These are phyloP conservation scores for Rhododendron williamsianum DNA, from an alignment of 148 eudicot species.

Conservation along the genomic window DNA sequence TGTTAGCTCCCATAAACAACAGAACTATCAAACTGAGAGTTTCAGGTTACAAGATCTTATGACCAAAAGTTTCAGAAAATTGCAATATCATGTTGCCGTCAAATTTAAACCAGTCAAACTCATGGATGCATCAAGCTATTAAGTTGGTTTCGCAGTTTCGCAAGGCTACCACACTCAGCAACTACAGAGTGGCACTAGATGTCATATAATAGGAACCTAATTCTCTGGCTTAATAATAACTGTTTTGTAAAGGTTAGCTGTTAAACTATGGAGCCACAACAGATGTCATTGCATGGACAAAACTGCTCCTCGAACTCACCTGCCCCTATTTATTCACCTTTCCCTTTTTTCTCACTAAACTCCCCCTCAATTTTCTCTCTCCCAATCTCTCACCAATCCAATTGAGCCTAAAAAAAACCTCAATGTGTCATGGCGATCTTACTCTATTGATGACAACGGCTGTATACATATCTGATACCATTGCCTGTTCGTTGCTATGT, in stretches of 20 bases:
- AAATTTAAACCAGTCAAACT: neutral
- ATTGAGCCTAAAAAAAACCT: neutral
- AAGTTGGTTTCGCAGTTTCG: neutral
- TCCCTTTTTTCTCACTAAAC: neutral
- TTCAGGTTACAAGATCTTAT: neutral
- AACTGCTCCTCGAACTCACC: neutral
- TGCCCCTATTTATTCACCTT: neutral
- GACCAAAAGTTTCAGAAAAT: neutral
- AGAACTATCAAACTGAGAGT: neutral
- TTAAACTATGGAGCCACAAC: neutral
- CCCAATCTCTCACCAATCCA: neutral
- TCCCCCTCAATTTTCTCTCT: neutral
- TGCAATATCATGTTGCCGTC: neutral
- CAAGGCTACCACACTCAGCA: neutral
- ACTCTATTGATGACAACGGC: neutral
- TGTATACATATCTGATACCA: neutral
- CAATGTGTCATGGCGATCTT: neutral
- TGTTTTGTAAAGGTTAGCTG: neutral
- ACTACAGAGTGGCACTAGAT: neutral
- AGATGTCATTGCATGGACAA: neutral
- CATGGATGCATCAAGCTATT: neutral
- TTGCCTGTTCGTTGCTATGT: neutral
- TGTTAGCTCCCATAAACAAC: neutral
- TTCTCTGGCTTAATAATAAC: neutral
- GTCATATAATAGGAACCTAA: neutral